These are phyloP conservation scores for Talaromyces funiculosus DNA, from an alignment of 2,329 filamentous ascomycete species.

Conservation along the genomic window DNA sequence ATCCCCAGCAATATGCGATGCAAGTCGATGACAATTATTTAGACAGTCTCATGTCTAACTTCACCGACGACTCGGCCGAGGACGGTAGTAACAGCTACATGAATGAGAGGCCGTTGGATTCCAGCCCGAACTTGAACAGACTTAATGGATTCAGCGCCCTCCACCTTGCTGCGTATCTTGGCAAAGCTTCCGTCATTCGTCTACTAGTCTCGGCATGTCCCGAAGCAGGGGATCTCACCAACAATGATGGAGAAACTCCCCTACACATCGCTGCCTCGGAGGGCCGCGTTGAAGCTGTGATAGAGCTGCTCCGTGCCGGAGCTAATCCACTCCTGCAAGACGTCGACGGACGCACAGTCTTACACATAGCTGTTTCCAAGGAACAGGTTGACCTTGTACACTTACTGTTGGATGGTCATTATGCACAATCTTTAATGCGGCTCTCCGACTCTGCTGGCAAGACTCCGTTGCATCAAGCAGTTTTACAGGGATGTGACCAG, in stretches of 20 bases:
- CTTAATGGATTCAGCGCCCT: neutral
- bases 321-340: neutral
- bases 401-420: neutral
- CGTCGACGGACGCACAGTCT: neutral
- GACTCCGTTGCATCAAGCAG: neutral
- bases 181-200: constrained; percentile 2
- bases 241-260: neutral
- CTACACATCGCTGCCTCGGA: neutral
- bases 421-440: neutral
- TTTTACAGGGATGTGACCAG: neutral
- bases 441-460: neutral
- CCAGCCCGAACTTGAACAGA: neutral
- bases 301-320: neutral
- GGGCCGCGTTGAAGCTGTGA: neutral
- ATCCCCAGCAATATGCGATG: neutral
- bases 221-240: neutral
- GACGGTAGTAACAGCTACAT: neutral
- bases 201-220: neutral
- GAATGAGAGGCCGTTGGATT: neutral
- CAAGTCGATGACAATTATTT: neutral
- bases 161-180: neutral
- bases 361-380: constrained; percentile 1
- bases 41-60: neutral
- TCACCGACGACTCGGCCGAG: neutral
- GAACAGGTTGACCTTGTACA: neutral